A percentile compares a stretch with the other conserved stretches of the same genome.
phyloP scores from a whole-genome alignment of 139 green algal genomes.

The Haematococcus lacustris region DNA sequence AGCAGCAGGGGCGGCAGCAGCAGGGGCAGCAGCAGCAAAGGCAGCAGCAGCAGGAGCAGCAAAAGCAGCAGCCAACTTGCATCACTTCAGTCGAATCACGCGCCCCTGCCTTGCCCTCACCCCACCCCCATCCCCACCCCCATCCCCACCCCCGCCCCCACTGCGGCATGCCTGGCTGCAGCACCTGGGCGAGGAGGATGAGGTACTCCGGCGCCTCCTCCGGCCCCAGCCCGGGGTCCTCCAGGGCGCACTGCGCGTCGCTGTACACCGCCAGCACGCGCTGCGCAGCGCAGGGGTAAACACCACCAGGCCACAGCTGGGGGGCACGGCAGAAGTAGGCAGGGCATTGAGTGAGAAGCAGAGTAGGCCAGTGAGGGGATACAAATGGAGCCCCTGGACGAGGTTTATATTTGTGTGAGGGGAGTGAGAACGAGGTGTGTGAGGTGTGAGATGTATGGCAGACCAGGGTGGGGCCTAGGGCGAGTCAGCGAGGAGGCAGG shows the following conservation, averaged over 20 bases:
- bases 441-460: background rate
- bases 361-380: background rate
- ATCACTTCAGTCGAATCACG: too few relatives aligned
- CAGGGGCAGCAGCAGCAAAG: too few relatives aligned
- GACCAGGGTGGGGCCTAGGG: background rate
- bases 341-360: too few relatives aligned
- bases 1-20: too few relatives aligned
- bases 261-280: constrained; percentile 24
- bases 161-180: too few relatives aligned
- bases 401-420: background rate
- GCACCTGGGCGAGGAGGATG: constrained; percentile 12
- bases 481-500: background rate
- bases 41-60: too few relatives aligned
- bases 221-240: constrained; percentile 9
- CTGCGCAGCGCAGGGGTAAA: background rate
- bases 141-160: too few relatives aligned
- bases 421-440: background rate
- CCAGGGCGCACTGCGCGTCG: constrained; percentile 7
- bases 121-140: too few relatives aligned
- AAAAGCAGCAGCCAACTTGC: too few relatives aligned
- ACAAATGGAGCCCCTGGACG: background rate
- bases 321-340: too few relatives aligned
- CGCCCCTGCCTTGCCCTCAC: too few relatives aligned
- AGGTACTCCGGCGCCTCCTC: constrained; percentile 14
- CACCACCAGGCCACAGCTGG: background rate